Base-by-base conservation (phyloP, 148 eudicot genomes). In the Heliosperma pusillum region DNA sequence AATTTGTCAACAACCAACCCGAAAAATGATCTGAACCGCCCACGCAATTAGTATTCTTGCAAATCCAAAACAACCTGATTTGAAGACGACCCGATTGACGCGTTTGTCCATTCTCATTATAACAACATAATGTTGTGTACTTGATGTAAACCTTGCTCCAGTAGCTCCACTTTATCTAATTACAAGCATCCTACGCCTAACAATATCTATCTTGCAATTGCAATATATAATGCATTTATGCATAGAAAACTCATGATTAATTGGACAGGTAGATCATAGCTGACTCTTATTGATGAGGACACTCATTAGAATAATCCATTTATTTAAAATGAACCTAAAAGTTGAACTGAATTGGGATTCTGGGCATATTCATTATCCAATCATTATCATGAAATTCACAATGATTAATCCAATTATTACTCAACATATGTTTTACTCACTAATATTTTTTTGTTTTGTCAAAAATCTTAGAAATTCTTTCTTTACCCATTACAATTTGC, bases 401-500 rank as follows among this genome's bases (percentile, higher is more conserved):
- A 25, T 52, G 8, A 53, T 20, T 30, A 60, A 64, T 63, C 66
- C 13, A 55, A 53, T 72, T 44, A 78, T 66, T 53, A 62, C 44
- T 20, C 3, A 21, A 30, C 71, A 65, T 47, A 50, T 29, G 15
- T 50, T 71, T 70, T n/a, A n/a, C n/a, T n/a, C n/a, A n/a, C n/a
- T n/a, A n/a, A n/a, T n/a, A n/a, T 77, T 77, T 24, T 67, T 20
- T 55, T 30, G 10, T 70, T 21, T 33, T 62, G 12, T 33, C 9
- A 25, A 12, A 13, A 26, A 63, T 55, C 69, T 24, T 24, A 17
- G 36, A 24, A 59, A 58, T 24, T 44, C 65, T 45, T 30, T 42
- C 72, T n/a, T 26, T 7, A 36, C 71, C 67, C 25, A 20, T 16
- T 76, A 24, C 47, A 66, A 47, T 68, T 76, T 76, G 80, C 83